These are phyloP conservation scores for Aspergillus viridinutans DNA, from an alignment of 2,329 filamentous ascomycete species.

Conservation along the genomic window DNA sequence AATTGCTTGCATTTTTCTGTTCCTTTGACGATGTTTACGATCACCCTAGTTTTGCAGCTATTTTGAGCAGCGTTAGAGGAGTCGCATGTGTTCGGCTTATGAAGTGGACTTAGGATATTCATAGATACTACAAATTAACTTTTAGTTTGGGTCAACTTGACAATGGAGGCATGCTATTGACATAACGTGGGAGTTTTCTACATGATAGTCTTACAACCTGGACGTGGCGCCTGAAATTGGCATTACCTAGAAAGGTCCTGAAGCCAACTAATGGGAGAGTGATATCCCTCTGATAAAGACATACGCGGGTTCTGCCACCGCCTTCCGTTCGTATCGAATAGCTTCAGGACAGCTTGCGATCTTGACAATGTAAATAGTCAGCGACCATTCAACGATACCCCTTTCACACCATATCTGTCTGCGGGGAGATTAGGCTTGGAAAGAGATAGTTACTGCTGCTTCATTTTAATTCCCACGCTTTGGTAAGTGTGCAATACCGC, in stretches of 20 bases:
- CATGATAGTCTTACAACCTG: neutral
- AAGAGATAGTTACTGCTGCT: neutral
- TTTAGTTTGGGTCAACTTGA: neutral
- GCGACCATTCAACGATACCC: neutral
- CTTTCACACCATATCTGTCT: neutral
- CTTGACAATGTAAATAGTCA: neutral
- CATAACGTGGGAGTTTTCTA: neutral
- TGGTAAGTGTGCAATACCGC: neutral
- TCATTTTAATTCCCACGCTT: neutral
- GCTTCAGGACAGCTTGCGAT: slow-evolving; percentile 23
- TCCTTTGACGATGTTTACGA: neutral
- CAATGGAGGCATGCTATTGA: neutral
- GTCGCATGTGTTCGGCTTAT: neutral
- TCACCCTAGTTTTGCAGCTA: neutral
- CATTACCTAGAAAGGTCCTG: neutral
- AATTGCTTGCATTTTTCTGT: neutral
- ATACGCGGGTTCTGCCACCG: slow-evolving; percentile 17
- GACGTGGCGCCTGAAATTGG: neutral
- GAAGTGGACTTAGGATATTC: neutral
- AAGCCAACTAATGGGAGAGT: neutral
- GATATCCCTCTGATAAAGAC: neutral
- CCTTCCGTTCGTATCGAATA: slow-evolving; percentile 6
- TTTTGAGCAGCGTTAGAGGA: neutral
- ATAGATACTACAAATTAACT: neutral
- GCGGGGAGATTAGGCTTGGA: neutral